Conservation (phyloP, 305 asterid species). For the Rubia tinctorum region DNA sequence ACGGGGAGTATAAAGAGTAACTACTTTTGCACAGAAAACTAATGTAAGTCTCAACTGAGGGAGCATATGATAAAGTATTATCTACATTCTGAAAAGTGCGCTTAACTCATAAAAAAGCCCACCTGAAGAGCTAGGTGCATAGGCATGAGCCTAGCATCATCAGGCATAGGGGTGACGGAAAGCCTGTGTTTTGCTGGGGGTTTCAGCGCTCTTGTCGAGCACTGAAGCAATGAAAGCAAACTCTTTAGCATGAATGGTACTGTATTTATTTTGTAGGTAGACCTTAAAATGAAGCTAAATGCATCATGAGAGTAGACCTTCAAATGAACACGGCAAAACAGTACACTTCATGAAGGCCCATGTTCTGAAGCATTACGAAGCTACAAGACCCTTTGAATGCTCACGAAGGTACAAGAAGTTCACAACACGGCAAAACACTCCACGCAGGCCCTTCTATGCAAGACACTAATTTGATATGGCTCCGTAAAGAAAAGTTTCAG, state of each 20-base stretch:
- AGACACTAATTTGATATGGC: not conserved
- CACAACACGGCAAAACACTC: not conserved
- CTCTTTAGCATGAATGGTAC: not conserved
- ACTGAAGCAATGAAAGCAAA: not conserved
- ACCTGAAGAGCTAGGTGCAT: too few relatives aligned
- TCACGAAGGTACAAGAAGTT: not conserved
- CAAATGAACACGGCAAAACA: not conserved
- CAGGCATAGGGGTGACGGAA: too few relatives aligned
- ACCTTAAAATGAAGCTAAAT: not conserved
- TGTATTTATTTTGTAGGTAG: not conserved
- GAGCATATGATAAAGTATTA: too few relatives aligned
- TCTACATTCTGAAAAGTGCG: not conserved
- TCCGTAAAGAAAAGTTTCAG: not conserved
- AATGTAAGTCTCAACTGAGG: not conserved
- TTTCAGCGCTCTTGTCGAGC: too few relatives aligned
- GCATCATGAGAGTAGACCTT: not conserved
- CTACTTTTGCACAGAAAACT: not conserved
- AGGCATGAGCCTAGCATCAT: too few relatives aligned
- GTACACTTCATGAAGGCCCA: not conserved
- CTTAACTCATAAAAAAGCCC: too few relatives aligned
- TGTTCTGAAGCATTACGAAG: not conserved
- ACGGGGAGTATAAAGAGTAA: not conserved
- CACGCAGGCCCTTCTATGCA: not conserved
- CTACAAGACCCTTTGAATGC: not conserved
- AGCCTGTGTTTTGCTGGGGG: too few relatives aligned